Base-by-base conservation (phyloP, 768 basidiomycete species). In the Lactarius hatsudake region DNA sequence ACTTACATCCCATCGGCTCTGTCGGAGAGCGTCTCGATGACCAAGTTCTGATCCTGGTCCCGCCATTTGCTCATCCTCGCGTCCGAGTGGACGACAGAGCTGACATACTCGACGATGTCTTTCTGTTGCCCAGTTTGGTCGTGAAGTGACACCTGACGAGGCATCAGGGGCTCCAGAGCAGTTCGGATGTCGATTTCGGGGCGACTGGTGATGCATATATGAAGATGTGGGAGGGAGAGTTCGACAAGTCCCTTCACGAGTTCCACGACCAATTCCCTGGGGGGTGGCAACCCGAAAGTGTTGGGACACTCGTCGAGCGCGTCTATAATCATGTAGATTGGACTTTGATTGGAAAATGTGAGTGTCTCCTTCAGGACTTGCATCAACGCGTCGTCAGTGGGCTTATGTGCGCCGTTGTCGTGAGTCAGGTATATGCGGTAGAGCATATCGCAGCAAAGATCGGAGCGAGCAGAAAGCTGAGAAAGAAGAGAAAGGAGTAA, bases 301-400 rank as follows among this genome's bases (percentile, higher is more conserved):
- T 59, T n/a, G 9, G 34, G n/a, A 59, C 57, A 59, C 36, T 59
- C 57, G 34, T 59, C 57, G 12, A 59, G n/a, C 12, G 36, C 57
- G 32, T 59, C 36, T 3, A 59, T 34, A 5, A 59, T 40, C 9
- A 59, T 40, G 36, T 59, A 59, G 30, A 32, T 30, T 55, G 54
- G 54, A 15, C 28, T 0, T 10, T 23, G n/a, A 23, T 51, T 23
- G 48, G 48, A 51, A 23, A 51, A 51, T 5, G 23, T 13, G 48
- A 51, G 48, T 5, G n/a, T 13, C 23, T 51, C 48, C 48, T 51
- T 26, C 2, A 51, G 48, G 48, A 8, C 10, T 51, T n/a, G 48
- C 4, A 23, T 51, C 23, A 51, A 51, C 4, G 12, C 48, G 2
- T 51, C 23, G 23, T 59, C 32, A 15, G 20, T 38, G 3, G 57